Percentiles rank a stretch among this genome's conserved stretches.
These are phyloP conservation scores for Epichloe typhina DNA, from an alignment of 2,329 filamentous ascomycete species.

Conservation along the genomic window DNA sequence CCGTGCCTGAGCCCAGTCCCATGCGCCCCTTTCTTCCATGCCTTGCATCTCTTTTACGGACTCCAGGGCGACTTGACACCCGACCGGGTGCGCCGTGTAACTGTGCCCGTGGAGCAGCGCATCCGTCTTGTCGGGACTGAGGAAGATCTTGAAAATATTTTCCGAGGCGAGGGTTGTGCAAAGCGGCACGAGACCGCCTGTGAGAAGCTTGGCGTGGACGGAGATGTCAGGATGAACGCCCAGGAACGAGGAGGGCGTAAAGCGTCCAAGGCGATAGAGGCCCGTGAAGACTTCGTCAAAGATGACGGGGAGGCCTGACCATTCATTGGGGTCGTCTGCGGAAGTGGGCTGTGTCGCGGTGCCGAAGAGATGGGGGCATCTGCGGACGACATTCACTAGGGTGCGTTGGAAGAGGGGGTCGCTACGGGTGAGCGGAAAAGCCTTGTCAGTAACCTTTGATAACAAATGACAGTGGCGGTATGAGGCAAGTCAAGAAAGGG, in stretches of 20 bases:
- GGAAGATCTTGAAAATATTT: slow-evolving; percentile 58
- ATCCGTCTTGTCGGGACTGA: slow-evolving; percentile 60
- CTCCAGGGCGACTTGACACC: slow-evolving; percentile 64
- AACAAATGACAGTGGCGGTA: not conserved
- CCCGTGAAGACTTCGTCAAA: slow-evolving; percentile 86
- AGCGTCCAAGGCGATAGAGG: slow-evolving; percentile 65
- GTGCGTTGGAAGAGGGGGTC: slow-evolving; percentile 67
- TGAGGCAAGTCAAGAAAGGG: not conserved
- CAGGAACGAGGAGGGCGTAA: slow-evolving; percentile 58
- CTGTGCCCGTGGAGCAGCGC: slow-evolving; percentile 75
- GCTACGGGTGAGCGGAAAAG: slow-evolving; percentile 23
- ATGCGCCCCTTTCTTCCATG: slow-evolving; percentile 43
- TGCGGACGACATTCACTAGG: slow-evolving; percentile 54
- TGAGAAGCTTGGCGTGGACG: slow-evolving; percentile 73
- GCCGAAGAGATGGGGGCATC: slow-evolving; percentile 43
- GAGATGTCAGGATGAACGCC: slow-evolving; percentile 57
- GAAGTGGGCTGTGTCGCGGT: slow-evolving; percentile 7
- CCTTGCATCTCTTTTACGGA: slow-evolving; percentile 45
- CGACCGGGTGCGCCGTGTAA: slow-evolving; percentile 74
- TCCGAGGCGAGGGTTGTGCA: slow-evolving; percentile 65
- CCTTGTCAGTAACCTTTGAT: not conserved
- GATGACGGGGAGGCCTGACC: slow-evolving; percentile 65
- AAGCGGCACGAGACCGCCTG: slow-evolving; percentile 65
- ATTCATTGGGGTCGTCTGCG: slow-evolving; percentile 24
- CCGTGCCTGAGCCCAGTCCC: slow-evolving; percentile 39